Conservation (phyloP, 495 filamentous ascomycete genomes). For the Penicillium taxi region DNA sequence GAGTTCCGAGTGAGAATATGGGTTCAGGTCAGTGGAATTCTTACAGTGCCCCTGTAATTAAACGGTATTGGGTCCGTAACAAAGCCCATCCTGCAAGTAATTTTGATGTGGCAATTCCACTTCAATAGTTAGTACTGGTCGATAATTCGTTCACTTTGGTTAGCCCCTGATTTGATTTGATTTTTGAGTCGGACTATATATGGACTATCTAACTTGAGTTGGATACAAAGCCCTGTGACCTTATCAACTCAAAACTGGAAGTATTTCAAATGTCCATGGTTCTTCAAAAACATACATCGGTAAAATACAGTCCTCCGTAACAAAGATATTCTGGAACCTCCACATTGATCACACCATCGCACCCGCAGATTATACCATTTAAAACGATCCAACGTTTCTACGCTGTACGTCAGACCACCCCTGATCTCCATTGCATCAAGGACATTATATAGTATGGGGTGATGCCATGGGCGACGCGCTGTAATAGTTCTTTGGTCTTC, state of each 20-base stretch:
- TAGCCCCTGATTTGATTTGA: neutral
- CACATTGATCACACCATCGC: constrained; percentile 36
- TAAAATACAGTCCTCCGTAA: constrained; percentile 1
- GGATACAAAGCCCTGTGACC: constrained; percentile 1
- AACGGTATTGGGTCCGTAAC: constrained; percentile 7
- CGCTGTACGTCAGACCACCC: constrained; percentile 23
- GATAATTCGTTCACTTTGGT: too few species aligned
- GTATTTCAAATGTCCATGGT: neutral
- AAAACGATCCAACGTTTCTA: constrained; percentile 15
- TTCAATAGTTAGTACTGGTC: too few species aligned
- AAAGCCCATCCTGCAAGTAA: too few species aligned
- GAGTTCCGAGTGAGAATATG: neutral
- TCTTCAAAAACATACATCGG: neutral
- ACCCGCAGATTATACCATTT: constrained; percentile 29
- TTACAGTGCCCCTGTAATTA: constrained; percentile 6
- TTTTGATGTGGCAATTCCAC: too few species aligned
- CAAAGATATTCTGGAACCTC: too few species aligned
- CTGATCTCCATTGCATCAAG: constrained; percentile 24
- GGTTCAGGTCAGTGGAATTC: neutral
- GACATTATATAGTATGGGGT: too few species aligned
- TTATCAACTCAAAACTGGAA: neutral
- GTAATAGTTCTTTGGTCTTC: too few species aligned
- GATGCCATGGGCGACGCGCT: too few species aligned
- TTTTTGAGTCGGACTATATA: neutral
- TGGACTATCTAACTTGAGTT: neutral